These are phyloP conservation scores for Brassica carinata DNA, from an alignment of 345 rosid genomes.

Conservation along the genomic window DNA sequence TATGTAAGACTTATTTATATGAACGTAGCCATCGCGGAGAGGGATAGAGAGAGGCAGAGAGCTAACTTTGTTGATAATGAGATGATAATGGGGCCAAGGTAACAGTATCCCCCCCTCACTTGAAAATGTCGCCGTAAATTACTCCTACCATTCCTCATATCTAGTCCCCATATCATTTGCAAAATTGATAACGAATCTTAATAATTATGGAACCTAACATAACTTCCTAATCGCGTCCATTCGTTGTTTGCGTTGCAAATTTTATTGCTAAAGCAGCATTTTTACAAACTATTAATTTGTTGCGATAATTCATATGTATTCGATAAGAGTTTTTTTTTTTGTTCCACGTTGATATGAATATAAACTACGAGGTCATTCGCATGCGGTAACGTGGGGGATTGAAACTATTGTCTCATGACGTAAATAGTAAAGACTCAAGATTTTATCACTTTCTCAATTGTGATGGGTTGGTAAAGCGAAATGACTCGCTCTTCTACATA, in stretches of 20 bases:
- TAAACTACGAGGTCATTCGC: neutral
- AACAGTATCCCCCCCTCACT: conserved; percentile 38
- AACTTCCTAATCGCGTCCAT: conserved; percentile 9
- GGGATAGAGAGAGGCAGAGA: conserved; percentile 17
- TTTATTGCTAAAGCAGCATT: neutral
- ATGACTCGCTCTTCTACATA: neutral
- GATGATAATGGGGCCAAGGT: conserved; percentile 30
- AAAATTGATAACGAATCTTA: neutral
- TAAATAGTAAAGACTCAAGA: neutral
- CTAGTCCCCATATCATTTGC: neutral
- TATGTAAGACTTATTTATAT: conserved; percentile 22
- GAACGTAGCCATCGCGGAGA: conserved; percentile 30
- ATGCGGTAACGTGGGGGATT: neutral
- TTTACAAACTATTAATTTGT: neutral
- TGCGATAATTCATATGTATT: neutral
- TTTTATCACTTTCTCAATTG: neutral
- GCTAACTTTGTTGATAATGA: neutral
- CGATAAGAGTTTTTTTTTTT: neutral
- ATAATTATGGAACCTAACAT: neutral
- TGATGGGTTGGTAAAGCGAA: neutral
- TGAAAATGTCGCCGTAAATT: conserved; percentile 35
- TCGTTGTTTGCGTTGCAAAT: conserved; percentile 1
- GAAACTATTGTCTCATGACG: neutral
- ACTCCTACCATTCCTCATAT: conserved; percentile 18
- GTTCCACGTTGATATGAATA: neutral